Percentiles rank a stretch among this genome's conserved stretches.
Conservation (phyloP, 2,329 filamentous ascomycete genomes). For the Paracamarosporium sp. region DNA sequence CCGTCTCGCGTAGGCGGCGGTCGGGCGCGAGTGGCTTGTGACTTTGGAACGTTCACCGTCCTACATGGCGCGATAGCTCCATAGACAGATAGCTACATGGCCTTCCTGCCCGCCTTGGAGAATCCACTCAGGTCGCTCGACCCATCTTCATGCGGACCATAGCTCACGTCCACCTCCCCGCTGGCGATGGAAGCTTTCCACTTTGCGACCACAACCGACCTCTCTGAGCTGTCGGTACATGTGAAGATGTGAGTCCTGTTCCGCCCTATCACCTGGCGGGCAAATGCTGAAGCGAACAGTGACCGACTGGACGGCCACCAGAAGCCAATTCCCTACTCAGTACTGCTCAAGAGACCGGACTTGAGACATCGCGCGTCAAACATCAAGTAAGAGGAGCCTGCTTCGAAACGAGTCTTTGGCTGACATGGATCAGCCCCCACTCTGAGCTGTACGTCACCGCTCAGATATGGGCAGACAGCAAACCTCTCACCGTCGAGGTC, state of each 20-base stretch:
- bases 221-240: slow-evolving; percentile 71
- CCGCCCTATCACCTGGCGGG: background rate
- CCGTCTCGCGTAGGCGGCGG: slow-evolving; percentile 26
- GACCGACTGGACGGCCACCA: slow-evolving; percentile 81
- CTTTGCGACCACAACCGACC: slow-evolving; percentile 86
- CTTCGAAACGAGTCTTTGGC: background rate
- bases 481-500: slow-evolving; percentile 87
- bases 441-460: slow-evolving; percentile 93
- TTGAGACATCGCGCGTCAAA: slow-evolving; percentile 89
- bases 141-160: slow-evolving; percentile 19
- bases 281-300: slow-evolving; percentile 53
- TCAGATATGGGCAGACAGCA: slow-evolving; percentile 95
- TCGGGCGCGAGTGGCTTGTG: slow-evolving; percentile 2
- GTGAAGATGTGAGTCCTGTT: slow-evolving; percentile 65
- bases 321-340: slow-evolving; percentile 76
- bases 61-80: background rate
- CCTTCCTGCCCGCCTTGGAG: background rate
- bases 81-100: background rate
- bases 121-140: background rate
- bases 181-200: slow-evolving; percentile 88
- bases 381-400: slow-evolving; percentile 62
- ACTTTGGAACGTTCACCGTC: slow-evolving; percentile 8
- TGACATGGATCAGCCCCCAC: slow-evolving; percentile 61
- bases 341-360: slow-evolving; percentile 77
- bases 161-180: slow-evolving; percentile 25